Conservation (phyloP, 345 rosid genomes). For the Bruguiera parviflora region DNA sequence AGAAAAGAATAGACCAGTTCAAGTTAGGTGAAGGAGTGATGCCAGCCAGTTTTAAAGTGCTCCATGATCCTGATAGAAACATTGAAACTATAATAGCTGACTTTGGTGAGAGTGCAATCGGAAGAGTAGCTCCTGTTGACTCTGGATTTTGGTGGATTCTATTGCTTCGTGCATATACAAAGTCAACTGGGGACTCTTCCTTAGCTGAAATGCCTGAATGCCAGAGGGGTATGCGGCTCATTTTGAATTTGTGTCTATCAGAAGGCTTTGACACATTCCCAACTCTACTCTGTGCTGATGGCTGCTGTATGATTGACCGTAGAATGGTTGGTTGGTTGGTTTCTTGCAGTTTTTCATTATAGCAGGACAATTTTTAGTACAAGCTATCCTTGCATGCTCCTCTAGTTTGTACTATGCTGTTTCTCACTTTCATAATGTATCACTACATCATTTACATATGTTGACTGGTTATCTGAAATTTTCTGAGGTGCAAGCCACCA, state of each 20-base stretch:
- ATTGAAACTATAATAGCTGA: conserved; percentile 19
- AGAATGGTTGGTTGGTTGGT: conserved; percentile 10
- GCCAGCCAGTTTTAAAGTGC: conserved; percentile 20
- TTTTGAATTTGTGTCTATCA: conserved; percentile 16
- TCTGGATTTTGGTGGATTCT: conserved; percentile 26
- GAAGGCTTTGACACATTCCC: conserved; percentile 23
- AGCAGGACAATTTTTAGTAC: no score
- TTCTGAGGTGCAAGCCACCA: no score
- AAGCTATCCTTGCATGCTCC: no score
- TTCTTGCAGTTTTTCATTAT: neutral
- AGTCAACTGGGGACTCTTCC: conserved; percentile 19
- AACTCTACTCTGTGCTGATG: conserved; percentile 15
- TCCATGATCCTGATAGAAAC: conserved; percentile 12
- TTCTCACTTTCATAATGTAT: no score
- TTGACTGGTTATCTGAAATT: neutral
- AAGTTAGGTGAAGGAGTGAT: conserved; percentile 20
- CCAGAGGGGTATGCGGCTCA: conserved; percentile 21
- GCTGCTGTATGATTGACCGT: conserved; percentile 9
- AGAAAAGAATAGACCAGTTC: conserved; percentile 15
- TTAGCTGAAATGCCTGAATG: conserved; percentile 14
- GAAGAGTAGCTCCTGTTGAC: conserved; percentile 24
- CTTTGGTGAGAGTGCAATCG: conserved; percentile 18
- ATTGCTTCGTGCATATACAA: conserved; percentile 24
- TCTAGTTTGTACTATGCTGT: no score
- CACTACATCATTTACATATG: no score